These are phyloP conservation scores for Eimeria sp. DNA, from an alignment of 169 alveolate species.

Conservation along the genomic window DNA sequence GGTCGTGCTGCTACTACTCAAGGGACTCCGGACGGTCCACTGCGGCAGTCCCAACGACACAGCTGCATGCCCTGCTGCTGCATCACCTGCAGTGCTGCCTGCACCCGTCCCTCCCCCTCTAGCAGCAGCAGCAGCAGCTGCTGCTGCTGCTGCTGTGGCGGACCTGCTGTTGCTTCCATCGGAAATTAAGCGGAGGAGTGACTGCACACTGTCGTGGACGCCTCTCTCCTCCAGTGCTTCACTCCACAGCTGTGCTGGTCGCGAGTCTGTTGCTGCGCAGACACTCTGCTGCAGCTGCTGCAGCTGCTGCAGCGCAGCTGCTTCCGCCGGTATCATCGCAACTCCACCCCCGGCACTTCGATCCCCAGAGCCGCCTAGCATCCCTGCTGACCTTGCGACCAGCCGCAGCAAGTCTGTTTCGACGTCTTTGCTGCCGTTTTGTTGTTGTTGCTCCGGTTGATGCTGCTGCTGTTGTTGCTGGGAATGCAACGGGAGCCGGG, in stretches of 20 bases:
- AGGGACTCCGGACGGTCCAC: neutral
- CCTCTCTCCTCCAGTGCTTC: neutral
- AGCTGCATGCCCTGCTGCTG: neutral
- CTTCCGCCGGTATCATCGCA: no score
- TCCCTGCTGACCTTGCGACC: conserved; percentile 10
- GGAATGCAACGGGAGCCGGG: neutral
- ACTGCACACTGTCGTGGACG: neutral
- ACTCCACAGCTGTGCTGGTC: neutral
- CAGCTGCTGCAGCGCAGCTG: no score
- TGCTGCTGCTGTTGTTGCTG: neutral
- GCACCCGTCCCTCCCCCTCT: neutral
- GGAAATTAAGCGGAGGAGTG: neutral
- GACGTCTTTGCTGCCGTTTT: neutral
- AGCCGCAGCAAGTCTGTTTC: conserved; percentile 3
- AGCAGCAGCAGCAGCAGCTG: conserved; percentile 25
- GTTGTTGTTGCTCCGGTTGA: neutral
- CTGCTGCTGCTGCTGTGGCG: conserved; percentile 37
- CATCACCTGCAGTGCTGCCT: neutral
- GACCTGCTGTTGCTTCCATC: neutral
- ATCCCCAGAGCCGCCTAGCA: neutral
- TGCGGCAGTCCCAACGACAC: conserved; percentile 10
- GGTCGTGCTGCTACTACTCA: no score
- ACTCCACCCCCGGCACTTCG: neutral
- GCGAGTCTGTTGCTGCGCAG: no score
- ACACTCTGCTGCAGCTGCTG: neutral